Conservation (phyloP, 2,329 filamentous ascomycete genomes). For the Fusarium chuoi region DNA sequence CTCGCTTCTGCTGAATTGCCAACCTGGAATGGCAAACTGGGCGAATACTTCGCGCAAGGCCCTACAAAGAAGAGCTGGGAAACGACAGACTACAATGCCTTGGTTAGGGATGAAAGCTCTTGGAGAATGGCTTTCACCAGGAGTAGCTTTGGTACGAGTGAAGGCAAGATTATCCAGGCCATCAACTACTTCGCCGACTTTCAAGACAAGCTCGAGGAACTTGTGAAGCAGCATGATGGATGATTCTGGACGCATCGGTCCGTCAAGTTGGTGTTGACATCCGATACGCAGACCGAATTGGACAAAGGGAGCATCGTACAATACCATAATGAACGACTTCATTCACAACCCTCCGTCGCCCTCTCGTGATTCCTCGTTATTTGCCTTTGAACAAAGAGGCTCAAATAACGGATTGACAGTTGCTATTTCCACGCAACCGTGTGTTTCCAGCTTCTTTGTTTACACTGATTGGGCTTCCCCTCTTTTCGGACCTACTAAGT, state of each 20-base stretch:
- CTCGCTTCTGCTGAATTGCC: conserved; percentile 54
- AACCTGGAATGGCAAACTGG: conserved; percentile 46
- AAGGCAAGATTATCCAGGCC: conserved; percentile 63
- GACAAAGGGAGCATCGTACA: conserved; percentile 22
- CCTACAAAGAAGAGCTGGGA: conserved; percentile 45
- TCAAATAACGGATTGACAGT: neutral
- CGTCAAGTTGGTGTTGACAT: neutral
- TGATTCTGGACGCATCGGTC: neutral
- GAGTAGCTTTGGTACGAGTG: conserved; percentile 57
- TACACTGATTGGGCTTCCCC: neutral
- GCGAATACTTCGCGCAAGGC: conserved; percentile 46
- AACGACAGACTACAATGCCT: conserved; percentile 28
- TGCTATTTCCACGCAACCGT: neutral
- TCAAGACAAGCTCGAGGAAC: conserved; percentile 61
- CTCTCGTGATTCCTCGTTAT: conserved; percentile 13
- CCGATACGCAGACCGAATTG: neutral
- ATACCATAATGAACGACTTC: conserved; percentile 18
- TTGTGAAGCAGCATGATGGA: conserved; percentile 46
- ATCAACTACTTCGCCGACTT: conserved; percentile 68
- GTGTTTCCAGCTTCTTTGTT: conserved; percentile 25
- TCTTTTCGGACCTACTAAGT: conserved; percentile 8
- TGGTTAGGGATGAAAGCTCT: conserved; percentile 54
- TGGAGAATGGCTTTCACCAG: conserved; percentile 64
- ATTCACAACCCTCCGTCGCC: neutral
- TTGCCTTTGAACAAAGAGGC: conserved; percentile 15